These are phyloP conservation scores for Nepenthes alata DNA, from an alignment of 179 eudicot genomes.

Conservation along the genomic window DNA sequence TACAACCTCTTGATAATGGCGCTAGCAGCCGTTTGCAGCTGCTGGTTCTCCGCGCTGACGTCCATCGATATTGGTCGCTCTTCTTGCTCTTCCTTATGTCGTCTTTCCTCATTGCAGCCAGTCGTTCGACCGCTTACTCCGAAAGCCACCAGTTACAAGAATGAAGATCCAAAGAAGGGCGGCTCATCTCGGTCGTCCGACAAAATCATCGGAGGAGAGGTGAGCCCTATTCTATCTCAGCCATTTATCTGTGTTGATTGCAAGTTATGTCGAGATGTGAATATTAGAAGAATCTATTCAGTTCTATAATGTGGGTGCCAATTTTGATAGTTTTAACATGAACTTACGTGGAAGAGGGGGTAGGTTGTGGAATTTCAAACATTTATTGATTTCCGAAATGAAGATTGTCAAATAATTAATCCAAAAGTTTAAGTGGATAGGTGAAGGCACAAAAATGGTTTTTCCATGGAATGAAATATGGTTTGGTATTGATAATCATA, in stretches of 20 bases:
- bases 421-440: no score
- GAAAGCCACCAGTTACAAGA: constrained; percentile 13
- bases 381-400: no score
- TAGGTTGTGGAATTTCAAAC: no score
- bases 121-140: constrained; percentile 13
- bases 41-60: constrained; percentile 27
- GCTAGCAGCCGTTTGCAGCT: constrained; percentile 27
- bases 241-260: neutral
- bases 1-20: constrained; percentile 19
- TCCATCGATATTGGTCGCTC: constrained; percentile 15
- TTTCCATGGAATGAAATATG: no score
- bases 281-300: no score
- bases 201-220: constrained; percentile 18
- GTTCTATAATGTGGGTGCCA: no score
- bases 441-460: no score
- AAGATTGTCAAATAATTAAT: no score
- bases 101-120: constrained; percentile 19
- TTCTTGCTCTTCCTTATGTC: constrained; percentile 20
- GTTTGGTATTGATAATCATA: no score
- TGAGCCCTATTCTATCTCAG: constrained; percentile 3
- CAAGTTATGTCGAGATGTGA: no score
- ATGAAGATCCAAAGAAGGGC: constrained; percentile 8
- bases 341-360: no score
- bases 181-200: neutral
- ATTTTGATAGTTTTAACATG: no score